phyloP scores from a whole-genome alignment of 1,284 basidiomycete species.

The Abortiporus biennis region DNA sequence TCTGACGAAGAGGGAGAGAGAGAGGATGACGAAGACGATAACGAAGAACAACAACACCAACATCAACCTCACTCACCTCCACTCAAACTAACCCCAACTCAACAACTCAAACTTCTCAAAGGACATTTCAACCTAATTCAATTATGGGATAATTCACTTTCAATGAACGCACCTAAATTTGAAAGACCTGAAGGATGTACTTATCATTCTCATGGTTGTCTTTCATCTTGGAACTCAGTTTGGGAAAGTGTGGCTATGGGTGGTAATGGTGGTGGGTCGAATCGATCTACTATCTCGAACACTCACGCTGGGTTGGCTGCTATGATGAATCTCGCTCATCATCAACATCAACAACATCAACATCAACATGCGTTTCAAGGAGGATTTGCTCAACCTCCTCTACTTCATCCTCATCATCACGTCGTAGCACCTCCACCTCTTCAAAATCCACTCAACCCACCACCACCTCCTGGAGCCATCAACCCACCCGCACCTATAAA shows the following conservation, averaged over 20 bases:
- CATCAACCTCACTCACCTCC: neutral
- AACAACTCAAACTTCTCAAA: conserved; percentile 22
- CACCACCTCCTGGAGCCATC: too few species aligned
- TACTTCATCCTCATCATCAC: too few species aligned
- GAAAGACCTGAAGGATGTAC: conserved; percentile 23
- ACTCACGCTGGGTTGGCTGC: too few species aligned
- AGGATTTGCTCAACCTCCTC: too few species aligned
- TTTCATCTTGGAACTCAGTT: conserved; percentile 20
- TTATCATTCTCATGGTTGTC: conserved; percentile 26
- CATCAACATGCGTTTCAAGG: too few species aligned
- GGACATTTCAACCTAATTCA: conserved; percentile 24
- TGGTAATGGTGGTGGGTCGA: conserved; percentile 14
- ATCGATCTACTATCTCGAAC: too few species aligned
- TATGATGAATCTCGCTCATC: too few species aligned
- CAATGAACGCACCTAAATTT: conserved; percentile 19
- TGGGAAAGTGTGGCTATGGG: conserved; percentile 20
- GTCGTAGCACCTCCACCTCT: too few species aligned
- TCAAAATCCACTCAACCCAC: too few species aligned
- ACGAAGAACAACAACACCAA: neutral
- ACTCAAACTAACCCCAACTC: conserved; percentile 13
- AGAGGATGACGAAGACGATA: neutral
- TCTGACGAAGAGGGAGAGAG: neutral
- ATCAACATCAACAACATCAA: too few species aligned
- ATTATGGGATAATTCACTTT: conserved; percentile 23
- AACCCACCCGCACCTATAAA: too few species aligned